phyloP scores from a whole-genome alignment of 306 rosid species.

The Alnus glutinosa region DNA sequence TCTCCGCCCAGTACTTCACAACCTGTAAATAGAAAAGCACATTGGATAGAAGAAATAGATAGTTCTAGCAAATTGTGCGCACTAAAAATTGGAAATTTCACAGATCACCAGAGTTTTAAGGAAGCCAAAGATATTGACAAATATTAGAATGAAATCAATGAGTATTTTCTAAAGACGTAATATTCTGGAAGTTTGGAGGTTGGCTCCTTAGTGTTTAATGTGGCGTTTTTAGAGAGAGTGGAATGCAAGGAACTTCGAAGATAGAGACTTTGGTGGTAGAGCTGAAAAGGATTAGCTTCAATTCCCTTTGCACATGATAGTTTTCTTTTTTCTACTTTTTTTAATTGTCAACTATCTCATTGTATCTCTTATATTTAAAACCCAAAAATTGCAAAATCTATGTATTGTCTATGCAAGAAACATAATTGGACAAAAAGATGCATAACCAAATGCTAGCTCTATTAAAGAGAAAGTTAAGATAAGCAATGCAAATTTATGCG shows the following conservation, averaged over 20 bases:
- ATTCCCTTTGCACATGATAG: too few relatives aligned
- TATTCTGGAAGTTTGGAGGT: too few relatives aligned
- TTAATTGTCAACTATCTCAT: not conserved
- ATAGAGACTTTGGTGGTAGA: too few relatives aligned
- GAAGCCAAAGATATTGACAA: not conserved
- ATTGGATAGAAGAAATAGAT: not conserved
- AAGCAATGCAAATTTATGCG: not conserved
- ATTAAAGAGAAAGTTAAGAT: not conserved
- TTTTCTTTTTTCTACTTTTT: not conserved
- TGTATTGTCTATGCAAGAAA: not conserved
- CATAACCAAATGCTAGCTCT: not conserved
- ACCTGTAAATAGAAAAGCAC: constrained; percentile 54
- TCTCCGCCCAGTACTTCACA: constrained; percentile 80
- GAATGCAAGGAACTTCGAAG: too few relatives aligned
- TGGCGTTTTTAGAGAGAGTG: too few relatives aligned
- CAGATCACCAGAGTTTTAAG: not conserved
- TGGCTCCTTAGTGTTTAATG: too few relatives aligned
- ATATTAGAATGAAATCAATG: not conserved
- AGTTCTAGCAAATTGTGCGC: not conserved
- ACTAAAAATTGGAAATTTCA: not conserved
- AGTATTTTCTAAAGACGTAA: not conserved
- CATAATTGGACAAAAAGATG: not conserved
- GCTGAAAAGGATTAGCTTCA: too few relatives aligned
- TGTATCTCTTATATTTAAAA: not conserved
- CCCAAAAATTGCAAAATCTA: not conserved